Evolutionary conservation across 2,329 filamentous ascomycete species (phyloP).

Genomic region (Biscogniauxia sp.): DNA sequence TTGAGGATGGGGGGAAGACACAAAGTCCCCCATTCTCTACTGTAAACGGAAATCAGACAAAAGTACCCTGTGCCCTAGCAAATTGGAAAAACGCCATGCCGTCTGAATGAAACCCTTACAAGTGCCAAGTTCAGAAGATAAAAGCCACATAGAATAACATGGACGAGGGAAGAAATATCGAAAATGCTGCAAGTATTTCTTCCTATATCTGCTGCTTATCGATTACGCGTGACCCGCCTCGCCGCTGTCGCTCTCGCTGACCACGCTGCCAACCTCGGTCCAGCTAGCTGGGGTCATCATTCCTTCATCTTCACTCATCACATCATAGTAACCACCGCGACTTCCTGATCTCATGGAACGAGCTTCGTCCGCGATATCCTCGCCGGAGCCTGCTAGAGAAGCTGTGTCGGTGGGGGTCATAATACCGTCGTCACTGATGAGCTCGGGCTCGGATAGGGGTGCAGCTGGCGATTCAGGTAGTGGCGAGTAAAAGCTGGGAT

Average conservation of each 20-base stretch:
- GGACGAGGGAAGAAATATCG: background rate
- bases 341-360: slow-evolving; percentile 38
- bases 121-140: background rate
- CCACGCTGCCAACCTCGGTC: slow-evolving; percentile 63
- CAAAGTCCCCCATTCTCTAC: background rate
- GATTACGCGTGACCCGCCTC: slow-evolving; percentile 33
- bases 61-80: background rate
- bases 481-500: slow-evolving; percentile 58
- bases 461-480: slow-evolving; percentile 51
- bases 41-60: background rate
- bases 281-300: slow-evolving; percentile 61
- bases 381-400: slow-evolving; percentile 52
- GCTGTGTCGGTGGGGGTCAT: slow-evolving; percentile 59
- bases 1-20: background rate
- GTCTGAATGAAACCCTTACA: background rate
- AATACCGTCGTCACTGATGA: slow-evolving; percentile 51
- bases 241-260: slow-evolving; percentile 54
- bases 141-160: background rate
- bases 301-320: slow-evolving; percentile 59
- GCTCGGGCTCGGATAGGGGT: slow-evolving; percentile 50
- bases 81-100: background rate
- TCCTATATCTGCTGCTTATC: background rate
- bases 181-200: background rate
- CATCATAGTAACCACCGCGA: slow-evolving; percentile 46
- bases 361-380: slow-evolving; percentile 45